Conservation (phyloP, 345 rosid genomes). For the Pugionium dolabratum region DNA sequence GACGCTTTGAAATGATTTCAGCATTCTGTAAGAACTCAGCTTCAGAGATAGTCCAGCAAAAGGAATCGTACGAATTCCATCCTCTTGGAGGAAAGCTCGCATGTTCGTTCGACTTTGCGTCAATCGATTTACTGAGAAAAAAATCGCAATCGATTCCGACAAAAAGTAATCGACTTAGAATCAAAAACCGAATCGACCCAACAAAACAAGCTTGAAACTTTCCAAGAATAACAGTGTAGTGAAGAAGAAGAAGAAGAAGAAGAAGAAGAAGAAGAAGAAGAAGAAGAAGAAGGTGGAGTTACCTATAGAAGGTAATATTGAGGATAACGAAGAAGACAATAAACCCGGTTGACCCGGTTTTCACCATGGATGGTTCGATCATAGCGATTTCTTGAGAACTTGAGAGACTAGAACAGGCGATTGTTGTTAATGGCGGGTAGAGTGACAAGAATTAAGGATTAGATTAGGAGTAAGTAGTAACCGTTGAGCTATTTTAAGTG, state of each 20-base stretch:
- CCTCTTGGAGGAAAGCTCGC: slow-evolving; percentile 90
- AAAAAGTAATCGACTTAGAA: background rate
- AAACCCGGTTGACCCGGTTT: slow-evolving; percentile 34
- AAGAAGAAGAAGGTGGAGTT: background rate
- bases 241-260: too few species aligned
- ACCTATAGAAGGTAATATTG: slow-evolving; percentile 43
- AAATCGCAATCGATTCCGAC: background rate
- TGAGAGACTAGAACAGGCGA: background rate
- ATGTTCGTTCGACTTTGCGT: slow-evolving; percentile 32
- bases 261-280: too few species aligned
- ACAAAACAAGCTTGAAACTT: slow-evolving; percentile 13
- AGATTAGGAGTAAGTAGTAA: slow-evolving; percentile 5
- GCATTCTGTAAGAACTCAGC: slow-evolving; percentile 79
- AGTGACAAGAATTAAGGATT: background rate
- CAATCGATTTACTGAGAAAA: slow-evolving; percentile 13
- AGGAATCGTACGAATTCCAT: slow-evolving; percentile 96
- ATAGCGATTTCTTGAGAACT: slow-evolving; percentile 24
- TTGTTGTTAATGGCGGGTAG: slow-evolving; percentile 20
- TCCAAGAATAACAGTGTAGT: background rate
- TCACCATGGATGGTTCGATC: slow-evolving; percentile 9
- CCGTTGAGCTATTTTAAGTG: background rate
- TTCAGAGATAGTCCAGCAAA: slow-evolving; percentile 85
- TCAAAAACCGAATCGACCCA: slow-evolving; percentile 11
- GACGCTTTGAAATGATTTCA: slow-evolving; percentile 58
- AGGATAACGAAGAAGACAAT: slow-evolving; percentile 37